Conservation (phyloP, 768 basidiomycete species). For the Mycena latifolia region DNA sequence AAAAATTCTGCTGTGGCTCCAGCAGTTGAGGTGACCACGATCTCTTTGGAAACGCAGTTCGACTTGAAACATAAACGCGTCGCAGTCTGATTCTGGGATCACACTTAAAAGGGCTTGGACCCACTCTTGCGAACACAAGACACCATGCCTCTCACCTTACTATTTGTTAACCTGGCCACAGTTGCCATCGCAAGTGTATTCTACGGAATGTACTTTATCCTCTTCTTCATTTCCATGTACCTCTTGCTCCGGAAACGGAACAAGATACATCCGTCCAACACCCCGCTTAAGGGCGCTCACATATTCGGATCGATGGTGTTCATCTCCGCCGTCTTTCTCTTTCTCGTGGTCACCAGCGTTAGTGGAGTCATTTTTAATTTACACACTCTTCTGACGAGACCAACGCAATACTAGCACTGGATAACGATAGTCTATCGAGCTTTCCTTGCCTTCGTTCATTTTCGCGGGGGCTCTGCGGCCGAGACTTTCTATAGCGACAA, state of each 20-base stretch:
- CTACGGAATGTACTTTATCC: slow-evolving; percentile 15
- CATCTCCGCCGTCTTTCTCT: neutral
- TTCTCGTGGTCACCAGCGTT: slow-evolving; percentile 1
- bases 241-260: neutral
- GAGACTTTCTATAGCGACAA: neutral
- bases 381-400: neutral
- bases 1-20: too few species aligned
- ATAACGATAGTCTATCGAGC: slow-evolving; percentile 1
- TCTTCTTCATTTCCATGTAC: slow-evolving; percentile 14
- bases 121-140: too few species aligned
- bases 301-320: slow-evolving; percentile 1
- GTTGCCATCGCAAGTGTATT: slow-evolving; percentile 1
- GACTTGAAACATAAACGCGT: too few species aligned
- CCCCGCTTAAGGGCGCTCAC: neutral
- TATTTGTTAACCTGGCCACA: slow-evolving; percentile 1
- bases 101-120: too few species aligned
- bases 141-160: slow-evolving; percentile 7
- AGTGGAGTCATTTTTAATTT: neutral
- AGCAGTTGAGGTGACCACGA: too few species aligned
- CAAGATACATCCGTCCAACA: too few species aligned
- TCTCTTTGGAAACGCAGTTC: too few species aligned
- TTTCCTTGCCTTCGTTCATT: slow-evolving; percentile 3
- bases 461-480: neutral
- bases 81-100: too few species aligned
- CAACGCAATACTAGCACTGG: slow-evolving; percentile 4